Percentiles rank a stretch among this genome's conserved stretches.
phyloP scores from a whole-genome alignment of 2,329 filamentous ascomycete genomes.

The Penicillium hesseltinei region DNA sequence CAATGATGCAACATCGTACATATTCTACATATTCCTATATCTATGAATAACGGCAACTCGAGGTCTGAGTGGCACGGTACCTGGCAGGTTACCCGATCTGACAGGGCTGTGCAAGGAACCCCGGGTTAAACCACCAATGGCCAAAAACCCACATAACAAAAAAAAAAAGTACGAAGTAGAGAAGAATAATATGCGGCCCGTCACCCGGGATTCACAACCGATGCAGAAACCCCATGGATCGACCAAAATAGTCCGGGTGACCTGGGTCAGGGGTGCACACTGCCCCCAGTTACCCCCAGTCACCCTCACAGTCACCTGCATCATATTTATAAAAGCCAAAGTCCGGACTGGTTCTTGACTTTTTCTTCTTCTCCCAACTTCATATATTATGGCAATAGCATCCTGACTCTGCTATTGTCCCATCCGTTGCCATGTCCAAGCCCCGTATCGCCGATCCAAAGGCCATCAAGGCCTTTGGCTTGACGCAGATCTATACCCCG shows the following conservation, averaged over 20 bases:
- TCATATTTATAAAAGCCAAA: conserved; percentile 11
- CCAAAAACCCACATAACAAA: background rate
- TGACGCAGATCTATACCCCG: conserved; percentile 43
- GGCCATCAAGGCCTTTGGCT: conserved; percentile 40
- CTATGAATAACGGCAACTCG: background rate
- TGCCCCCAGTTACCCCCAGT: background rate
- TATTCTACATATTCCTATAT: background rate
- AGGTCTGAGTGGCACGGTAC: conserved; percentile 8
- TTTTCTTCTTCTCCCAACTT: background rate
- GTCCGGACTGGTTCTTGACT: background rate
- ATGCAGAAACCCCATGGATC: conserved; percentile 5
- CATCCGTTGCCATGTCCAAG: conserved; percentile 19
- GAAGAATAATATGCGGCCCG: background rate
- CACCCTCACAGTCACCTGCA: conserved; percentile 1
- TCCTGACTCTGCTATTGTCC: background rate
- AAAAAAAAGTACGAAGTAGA: background rate
- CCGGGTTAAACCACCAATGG: conserved; percentile 2
- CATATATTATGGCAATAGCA: conserved; percentile 5
- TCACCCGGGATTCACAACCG: background rate
- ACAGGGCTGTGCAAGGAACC: conserved; percentile 3
- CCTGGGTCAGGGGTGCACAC: conserved; percentile 11
- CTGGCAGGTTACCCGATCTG: conserved; percentile 9
- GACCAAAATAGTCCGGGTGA: conserved; percentile 3
- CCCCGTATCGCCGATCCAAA: conserved; percentile 11
- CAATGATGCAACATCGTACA: background rate